Base-by-base conservation (phyloP, 2,329 filamentous ascomycete species). In the Herpotrichia juniperi region DNA sequence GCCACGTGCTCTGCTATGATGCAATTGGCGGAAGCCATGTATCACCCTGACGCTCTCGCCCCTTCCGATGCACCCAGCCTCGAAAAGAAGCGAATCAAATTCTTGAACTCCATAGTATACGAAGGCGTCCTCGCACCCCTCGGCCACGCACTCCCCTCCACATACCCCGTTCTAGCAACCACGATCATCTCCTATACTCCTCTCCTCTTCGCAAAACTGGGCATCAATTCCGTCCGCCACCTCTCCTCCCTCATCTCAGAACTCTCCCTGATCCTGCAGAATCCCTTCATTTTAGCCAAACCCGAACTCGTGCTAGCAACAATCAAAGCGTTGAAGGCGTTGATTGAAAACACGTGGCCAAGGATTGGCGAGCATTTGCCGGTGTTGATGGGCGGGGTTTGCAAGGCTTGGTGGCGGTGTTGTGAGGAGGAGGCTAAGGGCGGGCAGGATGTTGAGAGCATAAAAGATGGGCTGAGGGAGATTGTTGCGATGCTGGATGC, bases 221-320 rank as follows among this genome's bases (percentile, higher is more conserved):
- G 84, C 34, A 78, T 91, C 46, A 77, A 84, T 54, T 77, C 83
- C 1, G 81, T 86, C 24, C 89, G 88, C 63, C 87, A 93, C 68
- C 74, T 92, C 1, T 85, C 87, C 79, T 83, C 86, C 40, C 72
- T 93, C 7, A 68, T 96, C 1, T 85, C 89, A 0, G 78, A 93
- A 57, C 72, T 91, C 9, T 84, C 84, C 2, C 76, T 78, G 32
- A 82, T 88, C 9, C 76, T 96, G 47, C 80, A 83, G 2, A 86
- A 92, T 63, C 86, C 90, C 0, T 90, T 94, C 65, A 81, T 82
- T 1, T 75, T 81, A 9, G 78, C 81, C 1, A 78, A 83, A 55
- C 76, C 81, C 1, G 74, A 78, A 0, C 75, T 87, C 1, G 73
- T 91, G 1, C 47, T 79, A 1, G 77, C 82, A 0, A 81, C 85